Evolutionary conservation across 306 rosid genomes (phyloP).

Genomic region (Psophocarpus tetragonolobus): DNA sequence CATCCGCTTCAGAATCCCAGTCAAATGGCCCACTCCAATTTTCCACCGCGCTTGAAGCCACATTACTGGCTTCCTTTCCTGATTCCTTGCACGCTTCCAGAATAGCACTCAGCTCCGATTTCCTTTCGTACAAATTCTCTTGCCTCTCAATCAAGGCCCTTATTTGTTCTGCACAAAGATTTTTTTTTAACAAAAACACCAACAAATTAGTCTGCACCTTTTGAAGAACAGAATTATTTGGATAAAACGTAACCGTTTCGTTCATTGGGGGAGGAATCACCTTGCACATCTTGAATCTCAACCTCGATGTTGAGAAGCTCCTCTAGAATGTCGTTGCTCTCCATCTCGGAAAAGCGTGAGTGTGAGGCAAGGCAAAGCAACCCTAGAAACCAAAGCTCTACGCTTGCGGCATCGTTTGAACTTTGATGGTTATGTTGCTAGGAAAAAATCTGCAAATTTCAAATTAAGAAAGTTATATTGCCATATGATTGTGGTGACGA

Average conservation of each 20-base stretch:
- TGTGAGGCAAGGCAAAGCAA: not conserved
- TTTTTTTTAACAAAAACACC: not conserved
- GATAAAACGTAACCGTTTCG: not conserved
- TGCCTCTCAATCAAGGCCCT: conserved; percentile 67
- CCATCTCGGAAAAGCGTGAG: conserved; percentile 45
- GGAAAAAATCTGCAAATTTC: not conserved
- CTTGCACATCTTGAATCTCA: conserved; percentile 82
- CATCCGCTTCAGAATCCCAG: conserved; percentile 90
- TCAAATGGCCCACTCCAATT: conserved; percentile 75
- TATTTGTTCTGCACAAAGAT: conserved; percentile 59
- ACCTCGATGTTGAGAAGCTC: conserved; percentile 70
- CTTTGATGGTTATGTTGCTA: not conserved
- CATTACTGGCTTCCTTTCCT: conserved; percentile 38
- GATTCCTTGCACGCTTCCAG: conserved; percentile 65
- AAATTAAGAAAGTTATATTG: no score
- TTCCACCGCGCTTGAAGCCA: conserved; percentile 52
- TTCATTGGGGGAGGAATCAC: conserved; percentile 36
- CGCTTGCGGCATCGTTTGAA: not conserved
- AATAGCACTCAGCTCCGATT: conserved; percentile 69
- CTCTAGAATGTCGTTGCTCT: conserved; percentile 53
- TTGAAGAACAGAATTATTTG: not conserved
- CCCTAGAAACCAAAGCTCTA: not conserved
- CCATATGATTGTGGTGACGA: no score
- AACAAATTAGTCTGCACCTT: not conserved
- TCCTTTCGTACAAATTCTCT: conserved; percentile 71